Evolutionary conservation across 768 basidiomycete species (phyloP).

Genomic region (Leccinum ochraceum): DNA sequence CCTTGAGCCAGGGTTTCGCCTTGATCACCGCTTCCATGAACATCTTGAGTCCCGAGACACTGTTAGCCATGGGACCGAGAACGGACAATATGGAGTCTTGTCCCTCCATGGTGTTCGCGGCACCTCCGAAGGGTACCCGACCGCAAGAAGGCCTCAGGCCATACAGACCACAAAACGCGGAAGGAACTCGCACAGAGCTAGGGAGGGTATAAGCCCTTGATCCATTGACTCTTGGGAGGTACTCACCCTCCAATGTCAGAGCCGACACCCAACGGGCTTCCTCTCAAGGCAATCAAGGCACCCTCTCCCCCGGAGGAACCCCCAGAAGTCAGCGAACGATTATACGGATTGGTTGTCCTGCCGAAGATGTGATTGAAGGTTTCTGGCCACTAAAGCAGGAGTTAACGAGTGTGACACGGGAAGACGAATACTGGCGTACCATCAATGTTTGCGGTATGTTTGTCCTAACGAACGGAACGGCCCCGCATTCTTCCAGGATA

Average conservation of each 20-base stretch:
- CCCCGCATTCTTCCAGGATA: slow-evolving; percentile 64
- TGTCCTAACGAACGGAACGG: slow-evolving; percentile 69
- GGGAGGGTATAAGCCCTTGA: too few relatives aligned
- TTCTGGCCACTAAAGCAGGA: slow-evolving; percentile 63
- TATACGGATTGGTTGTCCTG: slow-evolving; percentile 73
- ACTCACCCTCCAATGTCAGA: slow-evolving; percentile 78
- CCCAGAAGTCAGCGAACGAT: slow-evolving; percentile 68
- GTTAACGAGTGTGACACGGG: neutral
- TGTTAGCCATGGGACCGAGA: slow-evolving; percentile 67
- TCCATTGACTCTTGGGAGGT: too few relatives aligned
- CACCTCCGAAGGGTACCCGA: slow-evolving; percentile 68
- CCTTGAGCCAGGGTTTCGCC: slow-evolving; percentile 63
- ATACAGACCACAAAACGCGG: slow-evolving; percentile 68
- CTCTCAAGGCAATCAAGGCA: slow-evolving; percentile 58
- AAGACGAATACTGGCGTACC: slow-evolving; percentile 38
- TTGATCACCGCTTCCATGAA: slow-evolving; percentile 68
- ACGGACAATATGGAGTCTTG: slow-evolving; percentile 73
- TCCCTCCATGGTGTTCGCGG: slow-evolving; percentile 65
- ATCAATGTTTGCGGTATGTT: slow-evolving; percentile 80
- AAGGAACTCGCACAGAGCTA: slow-evolving; percentile 75
- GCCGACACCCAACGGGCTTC: slow-evolving; percentile 62
- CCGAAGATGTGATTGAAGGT: slow-evolving; percentile 81
- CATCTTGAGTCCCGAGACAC: slow-evolving; percentile 56
- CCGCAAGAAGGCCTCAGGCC: slow-evolving; percentile 68
- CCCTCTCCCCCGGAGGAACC: slow-evolving; percentile 90